A percentile compares a stretch with the other conserved stretches of the same genome.
phyloP scores from a whole-genome alignment of 1,139 yeast genomes.

The Hansenula lynferdii region DNA sequence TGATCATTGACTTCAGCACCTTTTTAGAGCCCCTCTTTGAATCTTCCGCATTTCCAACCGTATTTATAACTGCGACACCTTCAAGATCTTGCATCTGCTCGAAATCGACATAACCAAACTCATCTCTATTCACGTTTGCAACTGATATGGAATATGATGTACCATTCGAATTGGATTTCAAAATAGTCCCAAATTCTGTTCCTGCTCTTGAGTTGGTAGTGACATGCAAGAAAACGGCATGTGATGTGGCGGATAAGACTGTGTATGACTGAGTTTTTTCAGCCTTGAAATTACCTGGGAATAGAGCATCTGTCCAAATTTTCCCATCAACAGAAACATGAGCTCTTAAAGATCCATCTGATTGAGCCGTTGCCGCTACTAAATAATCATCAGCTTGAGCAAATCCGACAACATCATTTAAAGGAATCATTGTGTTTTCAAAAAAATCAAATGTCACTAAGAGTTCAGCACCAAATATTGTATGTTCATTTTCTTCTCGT shows the following conservation, averaged over 20 bases:
- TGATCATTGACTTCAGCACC: constrained; percentile 62
- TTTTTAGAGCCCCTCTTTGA: constrained; percentile 42
- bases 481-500: constrained; percentile 29
- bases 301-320: constrained; percentile 70
- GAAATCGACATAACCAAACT: constrained; percentile 77
- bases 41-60: constrained; percentile 51
- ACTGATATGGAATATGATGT: constrained; percentile 74
- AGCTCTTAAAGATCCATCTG: constrained; percentile 47
- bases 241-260: constrained; percentile 67
- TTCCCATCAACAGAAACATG: constrained; percentile 77
- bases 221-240: constrained; percentile 78
- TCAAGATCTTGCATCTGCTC: constrained; percentile 82
- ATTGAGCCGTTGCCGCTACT: constrained; percentile 57
- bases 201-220: constrained; percentile 53
- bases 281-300: constrained; percentile 64
- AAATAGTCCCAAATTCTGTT: constrained; percentile 79
- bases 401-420: constrained; percentile 56
- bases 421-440: constrained; percentile 27
- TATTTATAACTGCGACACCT: constrained; percentile 76
- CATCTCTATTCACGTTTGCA: constrained; percentile 69
- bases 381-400: constrained; percentile 66
- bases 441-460: constrained; percentile 53
- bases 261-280: constrained; percentile 78
- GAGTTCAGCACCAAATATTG: constrained; percentile 34
- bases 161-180: constrained; percentile 94